These are phyloP conservation scores for Myxozyma monticola DNA, from an alignment of 805 yeast genomes.

Conservation along the genomic window DNA sequence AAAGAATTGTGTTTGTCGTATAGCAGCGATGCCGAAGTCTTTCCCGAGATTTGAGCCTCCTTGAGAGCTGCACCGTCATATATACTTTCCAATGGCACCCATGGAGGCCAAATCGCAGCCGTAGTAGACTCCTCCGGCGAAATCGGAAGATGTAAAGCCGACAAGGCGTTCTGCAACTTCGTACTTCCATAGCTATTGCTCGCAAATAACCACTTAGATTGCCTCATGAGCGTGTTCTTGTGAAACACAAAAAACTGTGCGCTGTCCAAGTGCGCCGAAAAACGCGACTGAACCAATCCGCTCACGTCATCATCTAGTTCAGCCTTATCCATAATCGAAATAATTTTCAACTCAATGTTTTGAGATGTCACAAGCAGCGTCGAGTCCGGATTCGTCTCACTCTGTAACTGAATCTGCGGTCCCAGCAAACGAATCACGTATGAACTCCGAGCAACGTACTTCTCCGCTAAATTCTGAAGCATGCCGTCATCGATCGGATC, in stretches of 20 bases:
- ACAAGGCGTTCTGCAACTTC: conserved; percentile 23
- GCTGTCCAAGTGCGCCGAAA: conserved; percentile 64
- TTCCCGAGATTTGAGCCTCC: conserved; percentile 58
- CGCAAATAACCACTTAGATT: conserved; percentile 47
- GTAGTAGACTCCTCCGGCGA: background rate
- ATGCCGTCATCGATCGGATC: conserved; percentile 28
- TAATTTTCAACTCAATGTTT: conserved; percentile 61
- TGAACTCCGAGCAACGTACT: conserved; percentile 44
- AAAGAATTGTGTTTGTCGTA: conserved; percentile 56
- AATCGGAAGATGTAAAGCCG: background rate
- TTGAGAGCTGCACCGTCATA: conserved; percentile 52
- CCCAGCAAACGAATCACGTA: conserved; percentile 67
- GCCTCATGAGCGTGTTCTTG: conserved; percentile 46
- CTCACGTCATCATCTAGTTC: conserved; percentile 47
- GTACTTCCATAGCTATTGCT: conserved; percentile 61
- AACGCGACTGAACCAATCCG: conserved; percentile 60
- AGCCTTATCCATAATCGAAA: conserved; percentile 58
- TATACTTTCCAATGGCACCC: conserved; percentile 74
- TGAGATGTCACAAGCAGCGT: conserved; percentile 75
- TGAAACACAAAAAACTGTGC: conserved; percentile 73
- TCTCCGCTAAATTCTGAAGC: conserved; percentile 39
- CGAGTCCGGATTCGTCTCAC: conserved; percentile 53
- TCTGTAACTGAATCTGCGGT: conserved; percentile 78
- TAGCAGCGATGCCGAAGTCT: conserved; percentile 61
- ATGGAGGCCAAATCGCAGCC: conserved; percentile 77